Percentiles rank a stretch among this genome's conserved stretches.
Evolutionary conservation across 495 filamentous ascomycete species (phyloP).

Genomic region (Hypoxylon trugodes): DNA sequence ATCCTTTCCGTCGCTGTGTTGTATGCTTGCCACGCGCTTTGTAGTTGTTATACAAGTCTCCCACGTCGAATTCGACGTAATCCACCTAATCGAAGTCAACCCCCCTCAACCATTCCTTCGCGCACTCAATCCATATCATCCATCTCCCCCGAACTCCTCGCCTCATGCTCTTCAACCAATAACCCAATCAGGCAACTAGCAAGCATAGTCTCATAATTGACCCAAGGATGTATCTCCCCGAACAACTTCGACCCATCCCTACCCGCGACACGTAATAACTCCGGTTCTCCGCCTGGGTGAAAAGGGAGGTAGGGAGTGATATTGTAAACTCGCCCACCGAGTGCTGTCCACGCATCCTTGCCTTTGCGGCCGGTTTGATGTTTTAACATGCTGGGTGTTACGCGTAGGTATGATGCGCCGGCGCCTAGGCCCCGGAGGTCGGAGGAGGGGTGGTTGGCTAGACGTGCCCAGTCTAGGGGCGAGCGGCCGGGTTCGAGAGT

Average conservation of each 20-base stretch:
- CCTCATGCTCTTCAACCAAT: slow-evolving; percentile 79
- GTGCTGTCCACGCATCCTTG: slow-evolving; percentile 86
- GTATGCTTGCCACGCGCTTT: too few relatives aligned
- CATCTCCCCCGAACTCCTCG: slow-evolving; percentile 46
- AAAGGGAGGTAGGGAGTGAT: slow-evolving; percentile 88
- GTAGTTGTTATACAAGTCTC: background rate
- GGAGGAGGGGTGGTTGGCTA: slow-evolving; percentile 68
- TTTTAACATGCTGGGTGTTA: slow-evolving; percentile 82
- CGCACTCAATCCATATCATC: slow-evolving; percentile 75
- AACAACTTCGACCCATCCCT: slow-evolving; percentile 82
- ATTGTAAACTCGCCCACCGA: slow-evolving; percentile 91
- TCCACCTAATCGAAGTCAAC: background rate
- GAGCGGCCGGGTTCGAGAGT: slow-evolving; percentile 86
- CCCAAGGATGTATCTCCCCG: slow-evolving; percentile 94
- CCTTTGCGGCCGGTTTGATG: slow-evolving; percentile 79
- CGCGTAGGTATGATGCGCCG: slow-evolving; percentile 58
- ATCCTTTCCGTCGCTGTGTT: background rate
- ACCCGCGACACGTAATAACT: slow-evolving; percentile 83
- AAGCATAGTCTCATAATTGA: slow-evolving; percentile 96
- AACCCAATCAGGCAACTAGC: slow-evolving; percentile 86
- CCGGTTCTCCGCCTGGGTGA: slow-evolving; percentile 89
- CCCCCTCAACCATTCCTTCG: too few relatives aligned
- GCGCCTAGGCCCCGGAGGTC: slow-evolving; percentile 69
- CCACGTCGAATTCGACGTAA: background rate
- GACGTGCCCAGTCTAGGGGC: slow-evolving; percentile 93